Evolutionary conservation across 169 alveolate species (phyloP).

Genomic region (Plasmodium inui): DNA sequence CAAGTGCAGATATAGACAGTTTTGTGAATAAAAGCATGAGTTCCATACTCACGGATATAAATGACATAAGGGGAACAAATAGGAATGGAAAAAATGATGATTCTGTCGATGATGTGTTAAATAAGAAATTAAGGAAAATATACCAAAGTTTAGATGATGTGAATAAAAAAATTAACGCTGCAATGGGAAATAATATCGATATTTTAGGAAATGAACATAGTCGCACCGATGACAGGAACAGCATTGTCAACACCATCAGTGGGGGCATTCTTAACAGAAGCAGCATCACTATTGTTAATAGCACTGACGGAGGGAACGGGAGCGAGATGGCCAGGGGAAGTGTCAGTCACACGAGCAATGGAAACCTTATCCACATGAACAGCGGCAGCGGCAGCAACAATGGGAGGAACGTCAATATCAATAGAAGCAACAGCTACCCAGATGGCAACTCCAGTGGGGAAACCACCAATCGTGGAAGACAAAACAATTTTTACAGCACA

Average conservation of each 20-base stretch:
- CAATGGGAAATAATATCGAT: conserved; percentile 27
- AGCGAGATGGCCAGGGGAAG: neutral
- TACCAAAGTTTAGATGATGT: conserved; percentile 17
- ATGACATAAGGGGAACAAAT: neutral
- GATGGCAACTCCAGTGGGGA: neutral
- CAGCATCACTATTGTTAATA: conserved; percentile 7
- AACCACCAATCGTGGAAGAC: neutral
- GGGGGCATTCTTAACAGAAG: neutral
- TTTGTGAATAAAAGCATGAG: conserved; percentile 10
- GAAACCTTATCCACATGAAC: neutral
- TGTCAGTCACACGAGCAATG: neutral
- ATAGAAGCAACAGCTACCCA: conserved; percentile 1
- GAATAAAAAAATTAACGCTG: conserved; percentile 29
- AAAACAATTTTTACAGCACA: conserved; percentile 1
- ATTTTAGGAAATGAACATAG: too few species aligned
- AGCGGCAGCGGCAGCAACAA: neutral
- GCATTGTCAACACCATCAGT: neutral
- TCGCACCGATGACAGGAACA: neutral
- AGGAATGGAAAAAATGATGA: neutral
- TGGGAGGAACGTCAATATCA: neutral
- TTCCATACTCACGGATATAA: conserved; percentile 19
- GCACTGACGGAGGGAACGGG: neutral
- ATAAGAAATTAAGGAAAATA: conserved; percentile 41
- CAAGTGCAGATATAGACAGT: neutral
- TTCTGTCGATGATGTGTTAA: neutral